These are phyloP conservation scores for Acer campestre DNA, from an alignment of 345 rosid species.

Conservation along the genomic window DNA sequence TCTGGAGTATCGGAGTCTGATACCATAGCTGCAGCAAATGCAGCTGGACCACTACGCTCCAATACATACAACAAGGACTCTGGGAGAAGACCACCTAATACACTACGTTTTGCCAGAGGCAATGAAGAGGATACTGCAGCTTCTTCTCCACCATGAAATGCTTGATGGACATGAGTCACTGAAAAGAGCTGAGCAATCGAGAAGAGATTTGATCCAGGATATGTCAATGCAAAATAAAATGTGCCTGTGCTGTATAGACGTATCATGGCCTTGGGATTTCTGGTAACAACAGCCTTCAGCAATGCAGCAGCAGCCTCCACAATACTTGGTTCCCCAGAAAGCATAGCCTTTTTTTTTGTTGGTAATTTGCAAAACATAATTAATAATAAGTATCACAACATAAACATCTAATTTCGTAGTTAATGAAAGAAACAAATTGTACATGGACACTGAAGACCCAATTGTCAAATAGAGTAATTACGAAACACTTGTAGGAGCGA, in stretches of 20 bases:
- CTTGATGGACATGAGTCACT: slow-evolving; percentile 95
- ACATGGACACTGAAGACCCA: neutral
- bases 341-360: slow-evolving; percentile 63
- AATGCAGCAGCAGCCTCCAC: slow-evolving; percentile 96
- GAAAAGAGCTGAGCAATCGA: slow-evolving; percentile 92
- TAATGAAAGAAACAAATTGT: slow-evolving; percentile 7
- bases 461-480: neutral
- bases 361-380: slow-evolving; percentile 17
- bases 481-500: neutral
- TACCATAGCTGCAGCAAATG: slow-evolving; percentile 99
- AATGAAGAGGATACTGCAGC: slow-evolving; percentile 96
- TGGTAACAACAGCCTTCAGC: slow-evolving; percentile 90
- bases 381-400: slow-evolving; percentile 6
- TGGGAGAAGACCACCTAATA: slow-evolving; percentile 98
- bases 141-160: slow-evolving; percentile 99
- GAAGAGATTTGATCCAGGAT: slow-evolving; percentile 95
- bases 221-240: slow-evolving; percentile 92
- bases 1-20: slow-evolving; percentile 99
- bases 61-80: slow-evolving; percentile 93
- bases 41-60: slow-evolving; percentile 96
- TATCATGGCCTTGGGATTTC: slow-evolving; percentile 98
- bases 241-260: slow-evolving; percentile 96
- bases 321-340: slow-evolving; percentile 94
- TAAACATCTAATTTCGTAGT: slow-evolving; percentile 9
- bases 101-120: slow-evolving; percentile 97